Evolutionary conservation across 257 asterid species (phyloP), one percentile per base, ranked within the genome.

Genomic region (Asclepias syriaca): DNA sequence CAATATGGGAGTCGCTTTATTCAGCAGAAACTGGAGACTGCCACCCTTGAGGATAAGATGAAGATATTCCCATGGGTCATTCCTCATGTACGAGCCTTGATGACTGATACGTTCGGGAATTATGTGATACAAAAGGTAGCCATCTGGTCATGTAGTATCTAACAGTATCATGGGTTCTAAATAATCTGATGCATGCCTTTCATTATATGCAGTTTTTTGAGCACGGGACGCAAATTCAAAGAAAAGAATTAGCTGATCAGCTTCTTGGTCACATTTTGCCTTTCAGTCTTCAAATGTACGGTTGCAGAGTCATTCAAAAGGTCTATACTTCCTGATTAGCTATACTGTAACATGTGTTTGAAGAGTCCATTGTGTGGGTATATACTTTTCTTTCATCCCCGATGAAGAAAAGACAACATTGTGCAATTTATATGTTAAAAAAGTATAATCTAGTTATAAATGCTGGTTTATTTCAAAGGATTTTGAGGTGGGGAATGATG

Each of bases 281-380:
- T 69, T 90, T 94, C 71, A 89, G 91, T 81, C 88, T 94, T 69
- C 99, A 94, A 74, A 91, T 87, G 93, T 94, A 91, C 78, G 97
- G 99, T 58, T 94, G 99, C 91, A 82, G 99, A 86, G 97, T 94
- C 60, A 83, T 91, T 77, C 99, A 94, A 79, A 94, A 94, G 97
- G 97, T 94, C 51, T 69, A 43, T 66, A 39, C 75, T 71, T 50
- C 29, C 51, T 57, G 34, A 45, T 29, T 6, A 4, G 18, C 51
- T 27, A 13, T 45, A 14, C 37, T 58, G 29, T 8, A 58, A 24
- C 34, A 43, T 50, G 5, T 8, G 32, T 49, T 16, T 32, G 39
- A 12, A 11, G 37, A 21, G 34, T 70, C 32, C 21, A 22, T 57
- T 57, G 34, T 22, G 37, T 57, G 39, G 65, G 19, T 58, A 24